phyloP scores from a whole-genome alignment of 2,329 filamentous ascomycete genomes.

The Diaporthe caulivora region DNA sequence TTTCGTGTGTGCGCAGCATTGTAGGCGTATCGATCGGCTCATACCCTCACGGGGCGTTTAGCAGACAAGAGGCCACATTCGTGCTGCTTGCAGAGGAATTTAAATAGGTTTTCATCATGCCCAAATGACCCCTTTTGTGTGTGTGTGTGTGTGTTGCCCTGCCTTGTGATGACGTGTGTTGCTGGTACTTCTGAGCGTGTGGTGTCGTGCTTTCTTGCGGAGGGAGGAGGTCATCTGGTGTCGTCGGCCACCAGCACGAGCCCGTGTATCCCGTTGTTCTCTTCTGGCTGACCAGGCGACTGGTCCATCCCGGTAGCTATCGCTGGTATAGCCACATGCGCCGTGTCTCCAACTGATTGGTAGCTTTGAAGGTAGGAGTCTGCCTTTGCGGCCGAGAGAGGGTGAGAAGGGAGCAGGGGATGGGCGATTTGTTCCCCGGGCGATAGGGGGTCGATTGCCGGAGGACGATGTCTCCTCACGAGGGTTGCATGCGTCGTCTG shows the following conservation, averaged over 20 bases:
- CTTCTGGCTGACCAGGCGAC: not conserved
- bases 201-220: not conserved
- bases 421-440: not conserved
- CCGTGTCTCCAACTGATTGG: not conserved
- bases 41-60: slow-evolving; percentile 21
- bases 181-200: not conserved
- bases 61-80: slow-evolving; percentile 1
- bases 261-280: not conserved
- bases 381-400: not conserved
- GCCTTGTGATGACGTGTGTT: not conserved
- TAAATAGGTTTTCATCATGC: not conserved
- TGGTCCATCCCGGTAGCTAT: not conserved
- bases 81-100: slow-evolving; percentile 12
- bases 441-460: too few relatives aligned
- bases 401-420: not conserved
- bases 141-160: not conserved
- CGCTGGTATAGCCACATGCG: not conserved
- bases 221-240: not conserved
- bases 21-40: slow-evolving; percentile 27
- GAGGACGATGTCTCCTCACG: not conserved
- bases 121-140: not conserved
- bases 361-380: not conserved
- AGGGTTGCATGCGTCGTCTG: slow-evolving; percentile 6
- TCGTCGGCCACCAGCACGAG: not conserved
- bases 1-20: slow-evolving; percentile 23